Conservation (phyloP, 441 rosid genomes). For the Sinapis alba region DNA sequence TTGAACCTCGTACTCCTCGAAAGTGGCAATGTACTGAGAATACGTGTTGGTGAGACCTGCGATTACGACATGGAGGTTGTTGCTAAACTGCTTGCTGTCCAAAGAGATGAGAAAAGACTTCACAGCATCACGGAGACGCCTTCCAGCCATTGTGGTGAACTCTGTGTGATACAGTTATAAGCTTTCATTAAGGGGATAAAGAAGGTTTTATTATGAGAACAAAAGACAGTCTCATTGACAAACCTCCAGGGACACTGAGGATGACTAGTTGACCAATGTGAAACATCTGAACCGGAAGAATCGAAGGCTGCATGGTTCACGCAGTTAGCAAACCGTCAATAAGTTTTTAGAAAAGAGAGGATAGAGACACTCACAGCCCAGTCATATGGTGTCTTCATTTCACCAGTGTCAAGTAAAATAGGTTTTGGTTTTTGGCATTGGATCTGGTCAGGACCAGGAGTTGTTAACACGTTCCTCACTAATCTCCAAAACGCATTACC, state of each 20-base stretch:
- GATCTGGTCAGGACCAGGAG: conserved; percentile 59
- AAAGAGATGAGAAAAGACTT: conserved; percentile 50
- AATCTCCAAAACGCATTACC: conserved; percentile 70
- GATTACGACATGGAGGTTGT: conserved; percentile 55
- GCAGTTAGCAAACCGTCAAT: not conserved
- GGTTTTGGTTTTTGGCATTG: conserved; percentile 73
- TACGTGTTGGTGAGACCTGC: conserved; percentile 78
- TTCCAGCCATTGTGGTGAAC: conserved; percentile 80
- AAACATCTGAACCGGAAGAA: conserved; percentile 64
- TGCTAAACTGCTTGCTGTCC: conserved; percentile 37
- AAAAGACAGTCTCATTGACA: conserved; percentile 5
- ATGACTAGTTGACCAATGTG: conserved; percentile 61
- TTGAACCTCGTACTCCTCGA: conserved; percentile 68
- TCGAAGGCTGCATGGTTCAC: conserved; percentile 52
- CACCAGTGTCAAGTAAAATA: conserved; percentile 79
- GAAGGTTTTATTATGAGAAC: not conserved
- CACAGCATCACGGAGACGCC: conserved; percentile 69
- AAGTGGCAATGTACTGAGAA: conserved; percentile 73
- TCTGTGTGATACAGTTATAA: conserved; percentile 38
- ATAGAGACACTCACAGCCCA: conserved; percentile 65
- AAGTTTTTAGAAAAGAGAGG: too few species aligned
- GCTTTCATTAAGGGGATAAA: not conserved
- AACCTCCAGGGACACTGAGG: conserved; percentile 73
- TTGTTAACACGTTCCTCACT: conserved; percentile 61
- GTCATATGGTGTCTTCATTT: conserved; percentile 74